Base-by-base conservation (phyloP, 805 yeast species). In the Kazachstania bromeliacearum region DNA sequence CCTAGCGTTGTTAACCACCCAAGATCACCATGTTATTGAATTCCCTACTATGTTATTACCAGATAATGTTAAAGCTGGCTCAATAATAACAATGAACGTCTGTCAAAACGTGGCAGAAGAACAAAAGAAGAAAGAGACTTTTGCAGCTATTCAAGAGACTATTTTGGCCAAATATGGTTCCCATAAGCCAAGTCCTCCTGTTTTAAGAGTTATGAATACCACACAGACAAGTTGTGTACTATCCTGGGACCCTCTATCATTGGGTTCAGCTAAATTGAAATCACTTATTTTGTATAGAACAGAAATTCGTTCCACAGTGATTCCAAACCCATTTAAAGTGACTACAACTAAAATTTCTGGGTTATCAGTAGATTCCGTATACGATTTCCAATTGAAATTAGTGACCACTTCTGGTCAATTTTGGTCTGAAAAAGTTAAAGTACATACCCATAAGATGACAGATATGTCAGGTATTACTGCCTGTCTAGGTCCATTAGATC, bases 41-140 rank as follows among this genome's bases (percentile, higher is more conserved):
- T 92, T 89, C 51, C 98, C 98, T n/a, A 85, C 97, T 3, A 77
- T 89, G 39, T 66, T 92, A 37, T 66, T 92, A 31, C 98, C 98
- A 7, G 82, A 79, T 47, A 88, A 89, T 27, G 92, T 88, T 24
- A 71, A 74, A 45, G 94, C 97, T 1, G 98, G 98, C 2, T 83
- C 95, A 9, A 81, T 92, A 36, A 85, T 92, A 34, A 81, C 80
- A 49, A 79, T 92, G 57, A 73, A 69, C 40, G 88, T 96, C 57
- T 87, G 81, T 35, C 79, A 83, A 43, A 94, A 88, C 52, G 50
- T 67, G 3, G 74, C 69, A 30, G 72, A 77, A 25, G 96, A 89
- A 53, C 47, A 56, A 26, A 61, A 64, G 40, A 92, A 85, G 50
- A 63, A 67, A 22, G 56, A 61, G 30, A 62, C 65, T 31, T 92